Percentiles rank a stretch among this genome's conserved stretches.
These are phyloP conservation scores for Saksenaea oblongispora DNA, from an alignment of 371 early-diverging fungal genomes.

Conservation along the genomic window DNA sequence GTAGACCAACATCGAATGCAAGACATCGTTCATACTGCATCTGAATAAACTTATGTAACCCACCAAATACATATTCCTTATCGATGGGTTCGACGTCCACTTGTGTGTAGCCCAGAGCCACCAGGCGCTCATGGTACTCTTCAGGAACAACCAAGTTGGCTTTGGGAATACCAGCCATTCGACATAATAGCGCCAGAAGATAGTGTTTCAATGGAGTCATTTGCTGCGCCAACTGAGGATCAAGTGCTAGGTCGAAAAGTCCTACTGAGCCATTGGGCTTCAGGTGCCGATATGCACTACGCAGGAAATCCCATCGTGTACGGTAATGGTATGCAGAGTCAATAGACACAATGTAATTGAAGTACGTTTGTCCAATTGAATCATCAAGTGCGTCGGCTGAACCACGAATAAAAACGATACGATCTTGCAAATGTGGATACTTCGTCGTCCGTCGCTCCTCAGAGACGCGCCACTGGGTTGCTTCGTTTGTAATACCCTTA, in stretches of 20 bases:
- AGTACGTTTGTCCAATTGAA: constrained; percentile 12
- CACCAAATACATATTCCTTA: constrained; percentile 15
- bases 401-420: constrained; percentile 25
- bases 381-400: constrained; percentile 31
- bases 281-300: constrained; percentile 27
- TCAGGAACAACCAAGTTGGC: constrained; percentile 29
- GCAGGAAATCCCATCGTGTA: constrained; percentile 52
- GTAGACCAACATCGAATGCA: constrained; percentile 15
- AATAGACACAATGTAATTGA: constrained; percentile 51
- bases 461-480: constrained; percentile 34
- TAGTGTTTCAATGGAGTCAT: constrained; percentile 9
- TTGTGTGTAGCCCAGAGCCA: constrained; percentile 11
- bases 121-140: constrained; percentile 7
- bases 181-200: constrained; percentile 14
- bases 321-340: constrained; percentile 63
- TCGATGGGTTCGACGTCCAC: constrained; percentile 7
- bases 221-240: constrained; percentile 12
- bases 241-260: constrained; percentile 38
- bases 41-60: constrained; percentile 9
- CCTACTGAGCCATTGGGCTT: constrained; percentile 41
- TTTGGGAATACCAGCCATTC: constrained; percentile 21
- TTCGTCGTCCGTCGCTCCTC: constrained; percentile 9
- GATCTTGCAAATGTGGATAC: constrained; percentile 9
- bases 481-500: constrained; percentile 53
- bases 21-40: constrained; percentile 10